Percentiles rank a stretch among this genome's conserved stretches.
Conservation (phyloP, 495 filamentous ascomycete genomes). For the Trichoderma virens region DNA sequence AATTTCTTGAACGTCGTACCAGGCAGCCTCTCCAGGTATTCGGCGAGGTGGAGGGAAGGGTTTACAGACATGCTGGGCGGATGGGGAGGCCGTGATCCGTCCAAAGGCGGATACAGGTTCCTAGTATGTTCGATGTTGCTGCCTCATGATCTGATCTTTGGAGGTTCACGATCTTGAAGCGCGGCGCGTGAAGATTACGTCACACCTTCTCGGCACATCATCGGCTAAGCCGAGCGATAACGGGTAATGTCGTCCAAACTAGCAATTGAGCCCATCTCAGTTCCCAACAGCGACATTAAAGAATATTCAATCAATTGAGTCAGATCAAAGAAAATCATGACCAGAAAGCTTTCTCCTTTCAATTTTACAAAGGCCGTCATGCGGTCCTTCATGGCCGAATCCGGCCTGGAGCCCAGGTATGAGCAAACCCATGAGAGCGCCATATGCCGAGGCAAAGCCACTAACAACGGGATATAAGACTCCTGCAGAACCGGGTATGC, state of each 20-base stretch:
- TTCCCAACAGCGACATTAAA: neutral
- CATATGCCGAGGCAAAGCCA: neutral
- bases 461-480: neutral
- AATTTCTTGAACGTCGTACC: conserved; percentile 80
- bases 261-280: neutral
- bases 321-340: neutral
- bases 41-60: conserved; percentile 48
- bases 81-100: neutral
- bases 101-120: neutral
- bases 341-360: conserved; percentile 2
- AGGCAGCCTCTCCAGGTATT: conserved; percentile 84
- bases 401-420: conserved; percentile 81
- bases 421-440: neutral
- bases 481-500: neutral
- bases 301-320: neutral
- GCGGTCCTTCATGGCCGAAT: conserved; percentile 75
- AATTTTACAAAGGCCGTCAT: conserved; percentile 19
- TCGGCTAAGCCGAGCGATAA: neutral
- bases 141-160: conserved; percentile 10
- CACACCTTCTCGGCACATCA: neutral
- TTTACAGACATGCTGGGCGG: conserved; percentile 21
- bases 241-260: no score
- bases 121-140: neutral
- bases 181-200: neutral
- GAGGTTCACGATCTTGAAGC: no score